Evolutionary conservation across 2,329 filamentous ascomycete genomes (phyloP), one percentile per base, ranked within the genome.

Genomic region (Neonectria neomacrospora): DNA sequence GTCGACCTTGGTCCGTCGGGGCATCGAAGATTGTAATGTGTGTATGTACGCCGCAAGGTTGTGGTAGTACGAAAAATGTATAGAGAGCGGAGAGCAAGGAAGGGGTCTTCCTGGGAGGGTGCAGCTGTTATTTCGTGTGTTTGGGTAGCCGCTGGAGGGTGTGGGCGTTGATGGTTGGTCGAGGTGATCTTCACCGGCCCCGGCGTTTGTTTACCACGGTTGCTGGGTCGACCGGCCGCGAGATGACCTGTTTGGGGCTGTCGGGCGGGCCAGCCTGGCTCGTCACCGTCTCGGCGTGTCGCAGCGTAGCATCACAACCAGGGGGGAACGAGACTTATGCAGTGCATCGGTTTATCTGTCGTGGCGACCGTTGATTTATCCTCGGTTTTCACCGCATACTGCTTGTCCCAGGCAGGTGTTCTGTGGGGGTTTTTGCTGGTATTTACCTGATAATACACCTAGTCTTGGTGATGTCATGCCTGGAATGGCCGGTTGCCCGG

Each of bases 151-250:
- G 51, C 45, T 44, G 39, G 56, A 51, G 62, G 61, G 68, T 72
- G 71, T 73, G 74, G 69, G 70, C 63, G 67, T 64, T 59, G 67
- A 60, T 75, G 74, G 74, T 75, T 75, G 75, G 74, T 73, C 66
- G 65, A 70, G 64, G 63, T 59, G 57, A 61, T 56, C 56, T 64
- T 53, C 51, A 70, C 64, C 54, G 66, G 53, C 61, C 68, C 64
- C 44, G 61, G 68, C 41, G 54, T 68, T 76, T 79, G 77, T 79
- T 79, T 76, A 79, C 73, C 18, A 41, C 57, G 28, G 77, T 79
- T 78, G 77, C 76, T 66, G 67, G 70, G 77, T 71, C 74, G 69
- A 78, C 73, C n/a, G 22, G 39, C 56, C 22, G 50, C 45, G 10
- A 39, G 18, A 47, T 57, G 55, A 30, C 47, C 54, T 58, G 47